phyloP scores from a whole-genome alignment of 2,329 filamentous ascomycete genomes.

The Neurospora crassa region DNA sequence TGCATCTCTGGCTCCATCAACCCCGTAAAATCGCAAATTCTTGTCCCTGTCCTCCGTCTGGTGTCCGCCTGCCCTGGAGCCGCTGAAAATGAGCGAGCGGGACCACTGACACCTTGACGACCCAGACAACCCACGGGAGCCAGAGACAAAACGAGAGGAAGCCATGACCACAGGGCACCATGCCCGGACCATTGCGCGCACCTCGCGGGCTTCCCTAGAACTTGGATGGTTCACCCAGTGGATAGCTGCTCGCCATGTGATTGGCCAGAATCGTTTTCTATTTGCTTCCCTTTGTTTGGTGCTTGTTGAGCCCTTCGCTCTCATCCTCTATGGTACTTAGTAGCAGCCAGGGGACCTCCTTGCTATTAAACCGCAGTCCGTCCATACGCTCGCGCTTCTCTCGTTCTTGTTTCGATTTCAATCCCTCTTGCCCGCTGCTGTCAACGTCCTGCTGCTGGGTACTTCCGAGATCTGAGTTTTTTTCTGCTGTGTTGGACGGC shows the following conservation, averaged over 20 bases:
- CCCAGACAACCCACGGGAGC: not conserved
- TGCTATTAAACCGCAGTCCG: not conserved
- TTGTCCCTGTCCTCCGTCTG: not conserved
- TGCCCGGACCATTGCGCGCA: not conserved
- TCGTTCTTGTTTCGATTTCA: not conserved
- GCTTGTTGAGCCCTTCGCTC: not conserved
- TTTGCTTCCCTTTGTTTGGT: slow-evolving; percentile 1
- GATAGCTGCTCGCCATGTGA: not conserved
- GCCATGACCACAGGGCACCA: not conserved
- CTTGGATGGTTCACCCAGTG: not conserved
- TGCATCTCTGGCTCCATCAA: not conserved
- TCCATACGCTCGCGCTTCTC: not conserved
- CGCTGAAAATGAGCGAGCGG: not conserved
- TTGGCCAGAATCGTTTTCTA: not conserved
- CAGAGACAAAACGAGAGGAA: not conserved
- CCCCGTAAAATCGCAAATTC: not conserved
- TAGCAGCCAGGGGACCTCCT: not conserved
- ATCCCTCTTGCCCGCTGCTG: not conserved
- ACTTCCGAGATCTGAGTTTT: not conserved
- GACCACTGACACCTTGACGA: not conserved
- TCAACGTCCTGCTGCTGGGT: not conserved
- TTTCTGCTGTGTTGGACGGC: not conserved
- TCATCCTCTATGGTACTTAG: not conserved
- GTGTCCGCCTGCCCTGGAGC: not conserved
- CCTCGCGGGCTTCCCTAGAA: not conserved